Evolutionary conservation across 257 asterid species (phyloP), one percentile per base, ranked within the genome.

Genomic region (Solanum corneliomulleri): DNA sequence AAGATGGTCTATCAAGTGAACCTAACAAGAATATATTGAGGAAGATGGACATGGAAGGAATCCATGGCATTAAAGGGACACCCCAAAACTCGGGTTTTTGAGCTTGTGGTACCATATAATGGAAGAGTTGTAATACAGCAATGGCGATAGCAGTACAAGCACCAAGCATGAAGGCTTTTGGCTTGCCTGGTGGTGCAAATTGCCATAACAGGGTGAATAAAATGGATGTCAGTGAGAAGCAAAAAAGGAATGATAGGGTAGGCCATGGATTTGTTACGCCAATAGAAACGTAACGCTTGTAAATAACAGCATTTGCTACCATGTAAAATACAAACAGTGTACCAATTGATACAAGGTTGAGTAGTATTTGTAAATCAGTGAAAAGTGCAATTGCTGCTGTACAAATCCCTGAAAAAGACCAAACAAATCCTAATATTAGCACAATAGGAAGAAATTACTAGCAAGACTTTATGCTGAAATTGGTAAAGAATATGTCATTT

Each of bases 1-100:
- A 97, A 9, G 98, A 96, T 2, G 93, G 94, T 81, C 86, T 89
- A 33, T 93, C 94, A 16, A 96, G 93, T 39, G 95, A 89, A 3
- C 99, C 98, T 88, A 97, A 85, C 92, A 97, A 83, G 93, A 97
- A 97, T 85, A 97, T 93, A 90, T 97, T 92, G 62, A 97, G 98
- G 71, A 93, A 94, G 86, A 97, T 94, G 82, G 99, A 97, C 29
- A 91, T 39, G 83, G 97, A 94, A 71, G 99, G 99, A 29, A 95
- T 91, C 99, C 99, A 97, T 27, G 99, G 99, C 99, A 97, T 96
- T 78, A 96, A 37, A 1, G 99, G 99, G 86, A 97, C 99, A 39
- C 99, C 99, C 99, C 99, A 97, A 39, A 91, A 90, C 91, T 95
- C 96, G 1, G 99, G 99, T 89, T 91, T 93, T 27, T 92, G 91